Conservation (phyloP, 495 filamentous ascomycete species). For the Bombardia bombarda region DNA sequence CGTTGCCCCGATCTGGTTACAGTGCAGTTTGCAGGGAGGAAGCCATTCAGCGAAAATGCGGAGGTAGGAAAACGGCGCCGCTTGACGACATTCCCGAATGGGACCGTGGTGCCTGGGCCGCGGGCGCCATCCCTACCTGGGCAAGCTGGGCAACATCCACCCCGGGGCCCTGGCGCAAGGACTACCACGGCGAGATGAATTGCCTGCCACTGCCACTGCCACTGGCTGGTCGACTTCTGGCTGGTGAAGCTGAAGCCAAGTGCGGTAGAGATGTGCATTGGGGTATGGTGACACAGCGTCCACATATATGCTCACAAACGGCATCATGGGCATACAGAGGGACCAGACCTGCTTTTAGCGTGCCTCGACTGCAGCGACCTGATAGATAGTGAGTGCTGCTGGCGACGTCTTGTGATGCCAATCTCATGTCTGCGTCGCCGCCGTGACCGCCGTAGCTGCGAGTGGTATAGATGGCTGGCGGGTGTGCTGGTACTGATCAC, state of each 20-base stretch:
- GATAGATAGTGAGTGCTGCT: background rate
- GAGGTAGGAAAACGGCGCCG: constrained; percentile 24
- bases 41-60: constrained; percentile 14
- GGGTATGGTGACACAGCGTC: constrained; percentile 19
- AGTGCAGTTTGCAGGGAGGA: constrained; percentile 13
- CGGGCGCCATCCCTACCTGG: constrained; percentile 9
- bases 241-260: background rate
- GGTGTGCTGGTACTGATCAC: no score
- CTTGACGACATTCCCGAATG: constrained; percentile 27
- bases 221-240: background rate
- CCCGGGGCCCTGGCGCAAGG: no score
- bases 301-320: constrained; percentile 5
- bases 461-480: no score
- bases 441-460: no score
- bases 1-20: constrained; percentile 20
- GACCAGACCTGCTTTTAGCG: constrained; percentile 1
- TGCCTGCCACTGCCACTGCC: background rate
- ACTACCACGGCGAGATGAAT: constrained; percentile 2
- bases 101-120: constrained; percentile 20
- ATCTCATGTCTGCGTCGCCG: background rate
- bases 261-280: constrained; percentile 3
- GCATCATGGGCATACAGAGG: no score
- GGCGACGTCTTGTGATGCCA: background rate
- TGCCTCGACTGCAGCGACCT: background rate
- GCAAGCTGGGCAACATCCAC: background rate